Percentiles rank a stretch among this genome's conserved stretches.
These are phyloP conservation scores for Leishmania martiniquensis DNA, from an alignment of 208 protist genomes.

Conservation along the genomic window DNA sequence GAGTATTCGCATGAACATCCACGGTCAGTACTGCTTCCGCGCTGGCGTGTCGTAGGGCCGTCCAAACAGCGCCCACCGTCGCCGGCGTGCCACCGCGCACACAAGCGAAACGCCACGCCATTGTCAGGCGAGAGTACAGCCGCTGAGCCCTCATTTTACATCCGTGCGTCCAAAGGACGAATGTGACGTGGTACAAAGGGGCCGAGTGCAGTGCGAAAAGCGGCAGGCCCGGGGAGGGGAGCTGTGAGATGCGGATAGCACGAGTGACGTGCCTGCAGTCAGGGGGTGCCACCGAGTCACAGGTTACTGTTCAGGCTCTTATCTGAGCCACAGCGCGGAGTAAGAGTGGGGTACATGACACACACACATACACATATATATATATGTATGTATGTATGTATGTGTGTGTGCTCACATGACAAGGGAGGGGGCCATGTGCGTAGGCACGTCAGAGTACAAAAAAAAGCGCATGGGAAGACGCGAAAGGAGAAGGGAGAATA, in stretches of 20 bases:
- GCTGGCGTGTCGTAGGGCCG: not conserved
- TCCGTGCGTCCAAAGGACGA: not conserved
- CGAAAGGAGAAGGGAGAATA: not conserved
- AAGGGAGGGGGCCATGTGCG: not conserved
- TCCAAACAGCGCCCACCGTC: not conserved
- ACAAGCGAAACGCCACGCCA: not conserved
- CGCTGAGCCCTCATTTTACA: not conserved
- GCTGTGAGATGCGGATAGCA: not conserved
- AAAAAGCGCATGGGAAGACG: too few relatives aligned
- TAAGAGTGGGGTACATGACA: too few relatives aligned
- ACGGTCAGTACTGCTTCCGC: not conserved
- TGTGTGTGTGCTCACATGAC: not conserved
- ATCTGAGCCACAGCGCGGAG: too few relatives aligned
- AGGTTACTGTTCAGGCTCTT: too few relatives aligned
- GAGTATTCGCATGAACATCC: not conserved
- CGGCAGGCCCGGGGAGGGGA: not conserved
- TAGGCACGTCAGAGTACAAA: not conserved
- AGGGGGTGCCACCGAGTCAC: too few relatives aligned
- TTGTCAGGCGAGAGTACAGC: slow-evolving; percentile 1
- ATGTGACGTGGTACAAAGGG: not conserved
- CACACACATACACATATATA: not conserved
- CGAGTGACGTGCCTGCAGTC: too few relatives aligned
- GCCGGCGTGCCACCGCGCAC: not conserved
- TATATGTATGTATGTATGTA: not conserved
- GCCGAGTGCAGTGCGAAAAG: too few relatives aligned